Evolutionary conservation across 257 asterid genomes (phyloP), one percentile per base, ranked within the genome.

Genomic region (Dorcoceras hygrometricum): DNA sequence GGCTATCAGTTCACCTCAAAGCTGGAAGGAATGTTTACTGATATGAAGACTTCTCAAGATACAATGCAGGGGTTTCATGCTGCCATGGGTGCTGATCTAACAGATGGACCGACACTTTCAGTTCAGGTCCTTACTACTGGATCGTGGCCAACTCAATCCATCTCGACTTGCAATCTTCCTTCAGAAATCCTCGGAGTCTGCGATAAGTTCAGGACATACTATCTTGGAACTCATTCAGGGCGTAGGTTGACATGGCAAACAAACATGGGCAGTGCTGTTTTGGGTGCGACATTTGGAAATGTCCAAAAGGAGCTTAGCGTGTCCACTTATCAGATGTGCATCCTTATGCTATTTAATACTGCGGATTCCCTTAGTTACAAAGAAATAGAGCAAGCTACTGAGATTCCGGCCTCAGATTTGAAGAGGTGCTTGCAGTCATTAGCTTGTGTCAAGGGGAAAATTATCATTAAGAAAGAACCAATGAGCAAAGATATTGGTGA

Each of bases 81-180:
- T 19, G 59, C 83, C 58, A 28, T 53, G 22, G 84, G 82, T 48
- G n/a, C 79, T 20, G 83, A 86, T 62, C 66, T 85, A 6, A 73
- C 59, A 12, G 69, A 67, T 1, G 77, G 81, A 4, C 86, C 85
- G 0, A 74, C 86, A 2, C 70, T 83, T 28, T 77, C 78, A 0
- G 89, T 86, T 59, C 93, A 86, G 75, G 89, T 86, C 51, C 69
- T 86, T 54, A 86, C 93, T 1, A 86, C 87, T 0, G 93, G 89
- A 4, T 86, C 86, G 0, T 86, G 90, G 90, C 90, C 88, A 26
- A 86, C 88, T 29, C 90, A 86, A 63, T 68, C 84, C 3, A 79
- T 69, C 70, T 14, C 66, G 63, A 75, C 85, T 16, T 86, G 88
- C 82, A 86, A 83, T 56, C 73, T 86, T 59, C 93, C 93, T 0